Percentiles rank a stretch among this genome's conserved stretches.
Conservation (phyloP, 768 basidiomycete species). For the Boletus sensibilis region DNA sequence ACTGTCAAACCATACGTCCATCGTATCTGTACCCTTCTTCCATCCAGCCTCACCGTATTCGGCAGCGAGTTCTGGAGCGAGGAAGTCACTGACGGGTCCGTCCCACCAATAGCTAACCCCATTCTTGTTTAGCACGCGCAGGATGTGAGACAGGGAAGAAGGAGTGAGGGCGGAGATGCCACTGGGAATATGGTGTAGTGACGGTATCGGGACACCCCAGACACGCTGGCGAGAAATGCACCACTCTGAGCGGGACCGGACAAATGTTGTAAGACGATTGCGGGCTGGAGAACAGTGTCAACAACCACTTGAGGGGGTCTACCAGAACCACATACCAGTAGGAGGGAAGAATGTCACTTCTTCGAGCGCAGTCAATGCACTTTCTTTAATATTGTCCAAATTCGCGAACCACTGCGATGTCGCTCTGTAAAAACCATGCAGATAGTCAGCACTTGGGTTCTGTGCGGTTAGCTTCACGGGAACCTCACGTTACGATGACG, state of each 20-base stretch:
- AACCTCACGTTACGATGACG: slow-evolving; percentile 79
- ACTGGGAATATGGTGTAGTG: slow-evolving; percentile 65
- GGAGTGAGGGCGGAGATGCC: slow-evolving; percentile 64
- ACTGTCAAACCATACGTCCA: slow-evolving; percentile 99
- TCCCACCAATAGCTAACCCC: slow-evolving; percentile 92
- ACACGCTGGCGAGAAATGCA: slow-evolving; percentile 97
- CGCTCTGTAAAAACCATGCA: slow-evolving; percentile 47
- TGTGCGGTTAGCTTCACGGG: neutral
- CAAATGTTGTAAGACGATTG: slow-evolving; percentile 83
- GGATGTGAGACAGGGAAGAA: slow-evolving; percentile 69
- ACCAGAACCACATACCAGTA: slow-evolving; percentile 51
- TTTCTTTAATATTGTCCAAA: slow-evolving; percentile 76
- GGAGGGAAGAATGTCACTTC: slow-evolving; percentile 75
- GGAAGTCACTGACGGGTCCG: slow-evolving; percentile 78
- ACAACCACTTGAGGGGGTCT: neutral
- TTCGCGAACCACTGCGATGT: slow-evolving; percentile 99
- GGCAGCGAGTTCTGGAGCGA: slow-evolving; percentile 56
- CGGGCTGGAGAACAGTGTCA: slow-evolving; percentile 51
- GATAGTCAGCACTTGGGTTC: neutral
- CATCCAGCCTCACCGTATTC: slow-evolving; percentile 50
- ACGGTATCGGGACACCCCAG: slow-evolving; percentile 97
- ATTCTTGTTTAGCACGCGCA: slow-evolving; percentile 66
- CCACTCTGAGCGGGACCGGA: slow-evolving; percentile 92
- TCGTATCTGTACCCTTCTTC: slow-evolving; percentile 87
- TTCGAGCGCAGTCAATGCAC: slow-evolving; percentile 67